Evolutionary conservation across 176 grass and related monocot species (phyloP).

Genomic region (Pharus latifolius): DNA sequence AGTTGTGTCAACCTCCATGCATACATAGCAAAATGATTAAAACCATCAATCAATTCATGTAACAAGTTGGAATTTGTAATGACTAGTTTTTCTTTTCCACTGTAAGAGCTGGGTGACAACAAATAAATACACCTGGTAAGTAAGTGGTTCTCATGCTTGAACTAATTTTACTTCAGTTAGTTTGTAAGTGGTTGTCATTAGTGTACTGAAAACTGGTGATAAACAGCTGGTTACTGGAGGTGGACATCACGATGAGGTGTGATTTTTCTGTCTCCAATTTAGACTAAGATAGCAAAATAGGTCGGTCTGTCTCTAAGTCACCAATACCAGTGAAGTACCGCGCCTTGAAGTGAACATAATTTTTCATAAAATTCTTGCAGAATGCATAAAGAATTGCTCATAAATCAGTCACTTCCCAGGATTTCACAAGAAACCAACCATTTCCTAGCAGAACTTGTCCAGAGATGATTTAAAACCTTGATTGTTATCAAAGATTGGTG

Average conservation of each 20-base stretch:
- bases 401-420: too few species aligned
- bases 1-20: constrained; percentile 23
- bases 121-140: not conserved
- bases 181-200: not conserved
- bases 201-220: not conserved
- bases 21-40: not conserved
- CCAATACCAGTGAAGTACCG: too few species aligned
- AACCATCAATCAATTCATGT: not conserved
- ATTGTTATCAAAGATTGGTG: too few species aligned
- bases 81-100: not conserved
- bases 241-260: not conserved
- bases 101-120: not conserved
- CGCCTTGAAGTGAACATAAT: too few species aligned
- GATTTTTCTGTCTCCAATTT: too few species aligned
- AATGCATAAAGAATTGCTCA: too few species aligned
- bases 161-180: not conserved
- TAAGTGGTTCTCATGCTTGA: not conserved
- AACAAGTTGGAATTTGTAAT: too few species aligned
- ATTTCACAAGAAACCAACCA: too few species aligned
- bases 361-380: too few species aligned
- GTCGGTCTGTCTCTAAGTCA: too few species aligned
- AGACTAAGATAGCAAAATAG: not conserved
- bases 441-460: too few species aligned
- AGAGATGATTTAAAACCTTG: not conserved
- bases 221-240: not conserved